These are phyloP conservation scores for Metschnikowia vanudenii DNA, from an alignment of 805 yeast genomes.

Conservation along the genomic window DNA sequence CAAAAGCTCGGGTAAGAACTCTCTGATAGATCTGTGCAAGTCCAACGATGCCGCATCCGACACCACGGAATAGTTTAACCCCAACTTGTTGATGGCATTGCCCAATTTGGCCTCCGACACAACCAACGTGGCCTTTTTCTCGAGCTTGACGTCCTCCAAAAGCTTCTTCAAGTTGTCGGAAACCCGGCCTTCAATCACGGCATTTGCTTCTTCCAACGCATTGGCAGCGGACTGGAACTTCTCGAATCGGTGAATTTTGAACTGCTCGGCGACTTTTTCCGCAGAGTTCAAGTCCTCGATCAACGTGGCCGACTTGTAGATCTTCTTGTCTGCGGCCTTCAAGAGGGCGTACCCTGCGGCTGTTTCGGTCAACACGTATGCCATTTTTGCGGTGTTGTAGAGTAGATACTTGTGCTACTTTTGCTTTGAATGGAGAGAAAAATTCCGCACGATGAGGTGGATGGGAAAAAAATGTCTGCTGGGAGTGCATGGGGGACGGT, in stretches of 20 bases:
- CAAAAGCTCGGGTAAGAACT: constrained; percentile 86
- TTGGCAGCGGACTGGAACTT: constrained; percentile 92
- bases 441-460: constrained; percentile 19
- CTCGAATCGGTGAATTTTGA: constrained; percentile 93
- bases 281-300: constrained; percentile 76
- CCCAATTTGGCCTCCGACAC: constrained; percentile 96
- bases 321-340: constrained; percentile 96
- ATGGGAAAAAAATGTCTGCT: background rate
- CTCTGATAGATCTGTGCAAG: constrained; percentile 92
- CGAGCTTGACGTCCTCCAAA: constrained; percentile 71
- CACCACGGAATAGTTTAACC: constrained; percentile 80
- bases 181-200: constrained; percentile 91
- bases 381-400: constrained; percentile 43
- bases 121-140: constrained; percentile 81
- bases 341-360: constrained; percentile 98
- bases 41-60: constrained; percentile 95
- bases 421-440: constrained; percentile 4
- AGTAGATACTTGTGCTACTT: background rate
- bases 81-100: constrained; percentile 92
- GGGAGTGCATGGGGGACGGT: no score
- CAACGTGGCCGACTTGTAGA: constrained; percentile 77
- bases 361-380: constrained; percentile 92
- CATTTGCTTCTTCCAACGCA: constrained; percentile 92
- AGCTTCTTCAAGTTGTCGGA: constrained; percentile 77
- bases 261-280: constrained; percentile 83